These are phyloP conservation scores for Truncatella angustata DNA, from an alignment of 2,329 filamentous ascomycete species.

Conservation along the genomic window DNA sequence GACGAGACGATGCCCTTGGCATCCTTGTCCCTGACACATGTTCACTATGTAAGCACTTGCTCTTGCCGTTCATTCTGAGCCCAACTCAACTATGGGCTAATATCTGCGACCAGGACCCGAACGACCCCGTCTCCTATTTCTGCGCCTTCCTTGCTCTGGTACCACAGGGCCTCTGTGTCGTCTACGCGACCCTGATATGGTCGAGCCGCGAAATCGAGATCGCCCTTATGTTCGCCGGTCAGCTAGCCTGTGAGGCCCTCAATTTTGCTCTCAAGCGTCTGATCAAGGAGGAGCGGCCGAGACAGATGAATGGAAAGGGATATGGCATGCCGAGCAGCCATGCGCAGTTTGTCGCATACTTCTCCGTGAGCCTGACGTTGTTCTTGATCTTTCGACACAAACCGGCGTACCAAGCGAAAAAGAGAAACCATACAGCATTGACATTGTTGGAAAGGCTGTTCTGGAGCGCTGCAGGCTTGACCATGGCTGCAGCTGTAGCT, in stretches of 20 bases:
- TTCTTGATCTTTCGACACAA: constrained; percentile 82
- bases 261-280: constrained; percentile 88
- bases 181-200: constrained; percentile 88
- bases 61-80: background rate
- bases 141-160: constrained; percentile 94
- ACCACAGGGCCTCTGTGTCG: constrained; percentile 85
- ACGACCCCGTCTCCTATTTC: constrained; percentile 78
- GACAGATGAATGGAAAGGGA: constrained; percentile 82
- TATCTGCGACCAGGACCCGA: constrained; percentile 64
- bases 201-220: constrained; percentile 89
- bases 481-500: constrained; percentile 67
- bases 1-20: constrained; percentile 62
- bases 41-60: constrained; percentile 76
- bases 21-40: constrained; percentile 91
- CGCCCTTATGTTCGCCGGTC: constrained; percentile 83
- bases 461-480: constrained; percentile 53
- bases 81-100: too few species aligned
- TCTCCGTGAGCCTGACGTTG: constrained; percentile 77
- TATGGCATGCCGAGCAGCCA: constrained; percentile 97
- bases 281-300: constrained; percentile 88
- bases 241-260: constrained; percentile 85
- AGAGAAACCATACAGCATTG: constrained; percentile 51
- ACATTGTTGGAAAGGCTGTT: constrained; percentile 58
- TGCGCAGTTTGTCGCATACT: constrained; percentile 92
- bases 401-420: constrained; percentile 41